Base-by-base conservation (phyloP, 2,329 filamentous ascomycete species). In the Fusarium graminum region DNA sequence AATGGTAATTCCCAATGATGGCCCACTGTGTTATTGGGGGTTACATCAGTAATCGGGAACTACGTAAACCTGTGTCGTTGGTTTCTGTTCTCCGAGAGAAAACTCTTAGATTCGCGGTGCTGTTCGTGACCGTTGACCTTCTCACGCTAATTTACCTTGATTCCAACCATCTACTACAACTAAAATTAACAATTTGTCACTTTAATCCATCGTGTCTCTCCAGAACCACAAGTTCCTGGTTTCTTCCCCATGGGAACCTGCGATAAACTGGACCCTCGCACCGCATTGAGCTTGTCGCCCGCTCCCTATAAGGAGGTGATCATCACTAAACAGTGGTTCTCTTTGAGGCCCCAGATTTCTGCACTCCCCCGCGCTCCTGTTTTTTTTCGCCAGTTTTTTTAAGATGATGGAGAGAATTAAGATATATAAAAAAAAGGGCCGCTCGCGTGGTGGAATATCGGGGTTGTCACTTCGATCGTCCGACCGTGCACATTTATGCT, bases 281-380 rank as follows among this genome's bases (percentile, higher is more conserved):
- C 52, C 49, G 54, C 28, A 39, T 57, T 30, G 30, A 57, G 54
- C 28, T 39, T 5, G 29, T 22, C 22, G 49, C 19, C 59, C 62
- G 53, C 52, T 63, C 63, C 53, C 41, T 36, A 22, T 44, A 14
- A 22, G 59, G 63, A 42, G 22, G 59, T 25, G 63, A 67, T 67
- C 63, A 30, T 42, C 63, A 25, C 30, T 43, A 58, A 58, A 29
- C 26, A 51, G 47, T 53, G 47, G 60, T 22, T 34, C 58, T 26
- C 19, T 32, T 29, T 19, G 32, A 45, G 29, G 25, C 25, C 52
- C 52, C 52, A 14, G 36, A 29, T 11, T 56, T 55, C 6, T 28
- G 28, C 14, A 17, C 40, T 43, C 44, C 63, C 63, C 63, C 59
- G 59, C 63, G 63, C 47, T 46, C 51, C 63, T 61, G 38, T 62